Evolutionary conservation across 108 stramenopile genomes (phyloP).

Genomic region (Stephanodiscus triporus): DNA sequence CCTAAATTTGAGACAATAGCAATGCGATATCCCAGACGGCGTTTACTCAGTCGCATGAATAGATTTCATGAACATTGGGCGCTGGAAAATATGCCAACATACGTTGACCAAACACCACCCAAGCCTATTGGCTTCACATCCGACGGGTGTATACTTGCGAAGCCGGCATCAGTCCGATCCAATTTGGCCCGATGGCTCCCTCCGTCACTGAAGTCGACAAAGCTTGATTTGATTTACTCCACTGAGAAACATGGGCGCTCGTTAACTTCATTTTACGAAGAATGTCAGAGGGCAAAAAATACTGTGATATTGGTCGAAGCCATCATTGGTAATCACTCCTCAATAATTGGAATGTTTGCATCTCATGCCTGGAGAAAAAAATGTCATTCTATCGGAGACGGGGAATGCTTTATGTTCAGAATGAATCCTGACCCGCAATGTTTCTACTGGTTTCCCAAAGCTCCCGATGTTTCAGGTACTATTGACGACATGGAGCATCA

Average conservation of each 20-base stretch:
- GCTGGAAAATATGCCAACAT: conserved; percentile 37
- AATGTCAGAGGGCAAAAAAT: conserved; percentile 56
- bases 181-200: conserved; percentile 79
- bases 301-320: conserved; percentile 76
- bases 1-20: conserved; percentile 60
- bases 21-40: conserved; percentile 74
- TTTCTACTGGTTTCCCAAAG: conserved; percentile 69
- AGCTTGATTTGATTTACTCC: conserved; percentile 79
- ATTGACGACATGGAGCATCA: conserved; percentile 38
- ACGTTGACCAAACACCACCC: conserved; percentile 37
- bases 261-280: conserved; percentile 69
- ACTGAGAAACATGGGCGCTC: conserved; percentile 82
- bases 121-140: conserved; percentile 49
- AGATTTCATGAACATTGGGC: conserved; percentile 72
- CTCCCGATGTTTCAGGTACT: conserved; percentile 26
- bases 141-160: conserved; percentile 52
- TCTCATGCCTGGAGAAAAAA: conserved; percentile 76
- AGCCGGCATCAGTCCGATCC: conserved; percentile 55
- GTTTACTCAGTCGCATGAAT: conserved; percentile 63
- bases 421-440: conserved; percentile 64
- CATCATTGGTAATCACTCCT: conserved; percentile 25
- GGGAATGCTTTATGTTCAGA: conserved; percentile 83
- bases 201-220: conserved; percentile 62
- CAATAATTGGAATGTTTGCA: conserved; percentile 80
- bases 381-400: conserved; percentile 69